Percentiles rank a stretch among this genome's conserved stretches.
Evolutionary conservation across 331 rosid species (phyloP).

Genomic region (Quercus lobata): DNA sequence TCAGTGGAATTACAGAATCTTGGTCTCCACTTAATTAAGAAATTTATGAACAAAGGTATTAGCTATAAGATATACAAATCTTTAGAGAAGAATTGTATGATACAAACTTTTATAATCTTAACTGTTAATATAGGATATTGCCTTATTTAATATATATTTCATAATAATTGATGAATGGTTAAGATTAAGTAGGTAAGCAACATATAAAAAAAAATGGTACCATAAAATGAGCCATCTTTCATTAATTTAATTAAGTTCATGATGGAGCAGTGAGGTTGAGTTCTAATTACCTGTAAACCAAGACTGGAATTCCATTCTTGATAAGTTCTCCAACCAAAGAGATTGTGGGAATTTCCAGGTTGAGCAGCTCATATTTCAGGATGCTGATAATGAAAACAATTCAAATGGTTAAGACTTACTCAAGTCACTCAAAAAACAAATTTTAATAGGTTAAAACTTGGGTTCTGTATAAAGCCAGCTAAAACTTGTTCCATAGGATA

Average conservation of each 20-base stretch:
- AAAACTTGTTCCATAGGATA: too few species aligned
- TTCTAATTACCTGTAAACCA: conserved; percentile 63
- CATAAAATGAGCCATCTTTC: neutral
- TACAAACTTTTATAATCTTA: too few species aligned
- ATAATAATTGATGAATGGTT: too few species aligned
- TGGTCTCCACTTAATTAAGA: conserved; percentile 71
- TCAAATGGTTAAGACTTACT: too few species aligned
- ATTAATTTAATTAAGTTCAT: neutral
- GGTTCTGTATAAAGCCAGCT: too few species aligned
- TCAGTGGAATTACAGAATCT: conserved; percentile 77
- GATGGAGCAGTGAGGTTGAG: neutral
- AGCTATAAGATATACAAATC: neutral
- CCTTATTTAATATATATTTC: too few species aligned
- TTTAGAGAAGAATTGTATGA: too few species aligned
- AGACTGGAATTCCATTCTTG: conserved; percentile 51
- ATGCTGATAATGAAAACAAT: conserved; percentile 29
- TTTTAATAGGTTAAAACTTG: too few species aligned
- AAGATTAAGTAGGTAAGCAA: too few species aligned
- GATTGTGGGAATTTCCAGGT: conserved; percentile 71
- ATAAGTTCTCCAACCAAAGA: conserved; percentile 49
- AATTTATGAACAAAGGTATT: neutral
- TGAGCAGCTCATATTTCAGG: conserved; percentile 51
- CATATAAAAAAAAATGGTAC: too few species aligned
- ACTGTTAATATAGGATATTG: too few species aligned
- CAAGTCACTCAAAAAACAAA: too few species aligned